Percentiles rank a stretch among this genome's conserved stretches.
phyloP scores from a whole-genome alignment of 2,329 filamentous ascomycete species.

The Hypomyces rosellus region DNA sequence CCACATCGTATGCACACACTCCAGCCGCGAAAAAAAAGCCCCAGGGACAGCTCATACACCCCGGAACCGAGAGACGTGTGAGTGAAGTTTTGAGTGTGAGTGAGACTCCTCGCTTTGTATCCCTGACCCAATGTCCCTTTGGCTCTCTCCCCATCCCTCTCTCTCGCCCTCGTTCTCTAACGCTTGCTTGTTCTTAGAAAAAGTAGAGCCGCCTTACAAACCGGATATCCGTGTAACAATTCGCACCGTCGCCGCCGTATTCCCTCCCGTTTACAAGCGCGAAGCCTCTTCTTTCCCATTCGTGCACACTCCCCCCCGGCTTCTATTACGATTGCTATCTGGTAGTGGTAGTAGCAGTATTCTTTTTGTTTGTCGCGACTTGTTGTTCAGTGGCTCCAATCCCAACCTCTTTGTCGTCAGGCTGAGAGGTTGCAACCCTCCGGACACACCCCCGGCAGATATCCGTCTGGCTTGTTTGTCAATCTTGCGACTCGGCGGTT shows the following conservation, averaged over 20 bases:
- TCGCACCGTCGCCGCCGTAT: conserved; percentile 11
- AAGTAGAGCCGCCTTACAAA: conserved; percentile 4
- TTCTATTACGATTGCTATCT: neutral
- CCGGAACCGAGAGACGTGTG: neutral
- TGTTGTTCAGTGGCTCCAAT: neutral
- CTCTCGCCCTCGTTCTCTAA: conserved; percentile 1
- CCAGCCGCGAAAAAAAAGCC: conserved; percentile 11
- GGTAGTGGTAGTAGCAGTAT: no score
- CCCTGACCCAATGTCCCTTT: no score
- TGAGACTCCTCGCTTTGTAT: no score
- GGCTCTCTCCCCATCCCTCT: neutral
- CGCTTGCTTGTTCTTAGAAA: neutral
- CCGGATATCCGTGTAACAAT: conserved; percentile 12
- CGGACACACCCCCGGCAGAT: conserved; percentile 2
- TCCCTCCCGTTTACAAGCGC: conserved; percentile 10
- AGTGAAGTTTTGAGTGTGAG: no score
- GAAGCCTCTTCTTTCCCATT: conserved; percentile 3
- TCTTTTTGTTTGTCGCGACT: no score
- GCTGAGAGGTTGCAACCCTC: neutral
- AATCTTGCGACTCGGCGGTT: conserved; percentile 4
- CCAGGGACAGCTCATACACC: conserved; percentile 5
- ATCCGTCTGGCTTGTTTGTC: conserved; percentile 1
- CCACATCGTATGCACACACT: conserved; percentile 11
- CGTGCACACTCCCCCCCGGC: conserved; percentile 5
- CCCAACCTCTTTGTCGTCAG: neutral